Conservation (phyloP, 352 stramenopile genomes). For the Stephanocyclus meneghinianus region DNA sequence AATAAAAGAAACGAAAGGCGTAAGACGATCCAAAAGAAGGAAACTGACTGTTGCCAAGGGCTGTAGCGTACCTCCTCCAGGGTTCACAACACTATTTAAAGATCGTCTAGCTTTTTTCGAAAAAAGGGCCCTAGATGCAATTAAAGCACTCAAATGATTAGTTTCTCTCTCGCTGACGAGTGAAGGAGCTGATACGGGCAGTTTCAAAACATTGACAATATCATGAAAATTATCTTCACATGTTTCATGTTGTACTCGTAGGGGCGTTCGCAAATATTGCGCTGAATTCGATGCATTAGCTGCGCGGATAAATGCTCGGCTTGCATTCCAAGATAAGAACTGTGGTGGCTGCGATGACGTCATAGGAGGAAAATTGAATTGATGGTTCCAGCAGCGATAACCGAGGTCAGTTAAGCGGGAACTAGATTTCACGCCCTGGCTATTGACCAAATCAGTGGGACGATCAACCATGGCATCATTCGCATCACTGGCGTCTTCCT, state of each 20-base stretch:
- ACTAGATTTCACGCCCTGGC: background rate
- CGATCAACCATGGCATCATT: background rate
- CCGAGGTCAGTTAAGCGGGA: slow-evolving; percentile 31
- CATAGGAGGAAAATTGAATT: slow-evolving; percentile 6
- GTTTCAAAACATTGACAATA: slow-evolving; percentile 29
- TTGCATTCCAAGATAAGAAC: slow-evolving; percentile 38
- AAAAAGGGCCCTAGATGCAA: slow-evolving; percentile 53
- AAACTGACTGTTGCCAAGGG: background rate
- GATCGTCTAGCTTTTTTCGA: slow-evolving; percentile 54
- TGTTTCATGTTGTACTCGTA: background rate
- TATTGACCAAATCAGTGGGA: background rate
- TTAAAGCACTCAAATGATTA: slow-evolving; percentile 33
- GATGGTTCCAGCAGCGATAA: slow-evolving; percentile 29
- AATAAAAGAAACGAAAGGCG: slow-evolving; percentile 9
- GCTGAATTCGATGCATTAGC: background rate
- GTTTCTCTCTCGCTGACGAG: slow-evolving; percentile 46
- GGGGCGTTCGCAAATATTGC: background rate
- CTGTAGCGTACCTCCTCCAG: slow-evolving; percentile 44
- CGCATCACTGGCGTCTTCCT: background rate
- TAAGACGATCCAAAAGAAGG: background rate
- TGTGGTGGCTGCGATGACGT: slow-evolving; percentile 5
- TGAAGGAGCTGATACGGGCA: slow-evolving; percentile 33
- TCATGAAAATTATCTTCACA: background rate
- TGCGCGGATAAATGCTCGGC: slow-evolving; percentile 26
- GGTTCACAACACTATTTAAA: slow-evolving; percentile 53